Evolutionary conservation across 352 stramenopile species (phyloP), one percentile per base, ranked within the genome.

Genomic region (Globisporangium camurandrum): DNA sequence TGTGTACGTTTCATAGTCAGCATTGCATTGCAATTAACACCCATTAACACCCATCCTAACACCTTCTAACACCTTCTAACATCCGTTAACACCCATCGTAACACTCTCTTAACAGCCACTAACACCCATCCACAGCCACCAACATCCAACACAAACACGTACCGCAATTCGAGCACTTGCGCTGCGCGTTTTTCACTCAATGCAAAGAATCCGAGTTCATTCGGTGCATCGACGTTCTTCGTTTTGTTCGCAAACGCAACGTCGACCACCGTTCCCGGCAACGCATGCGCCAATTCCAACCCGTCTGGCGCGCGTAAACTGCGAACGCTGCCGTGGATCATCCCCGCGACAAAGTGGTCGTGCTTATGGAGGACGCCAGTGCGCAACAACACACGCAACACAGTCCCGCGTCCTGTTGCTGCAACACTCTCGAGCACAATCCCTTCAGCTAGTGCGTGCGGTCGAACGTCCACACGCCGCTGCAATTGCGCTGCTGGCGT

Each of bases 231-330:
- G n/a, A 86, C 67, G 37, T 86, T 83, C 59, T 85, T 88, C 1
- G 75, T 86, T 49, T 88, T 86, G 49, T 88, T 88, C 4, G 68
- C 74, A 49, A 88, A 91, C 8, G 66, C 75, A n/a, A 93, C 78
- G 56, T 91, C 80, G 7, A 91, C 76, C 28, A 93, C 71, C 31
- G 69, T 85, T 5, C 82, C 82, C 9, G 82, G 77, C 14, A 80
- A 39, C 0, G 64, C 82, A 23, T 64, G 56, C 17, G 61, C 56
- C 17, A 93, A 54, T n/a, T 85, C 71, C 5, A 62, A 54, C 3
- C 76, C 78, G 51, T 86, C 70, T 9, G 75, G 60, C 42, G 86
- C 72, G 9, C 58, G 59, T 19, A 93, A 62, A 23, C 51, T 83
- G 16, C 82, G 79, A 27, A 93, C 67, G 12, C 77, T 66, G 28